Evolutionary conservation across 2,329 filamentous ascomycete genomes (phyloP), one percentile per base, ranked within the genome.

Genomic region (Cladophialophora yegresii): DNA sequence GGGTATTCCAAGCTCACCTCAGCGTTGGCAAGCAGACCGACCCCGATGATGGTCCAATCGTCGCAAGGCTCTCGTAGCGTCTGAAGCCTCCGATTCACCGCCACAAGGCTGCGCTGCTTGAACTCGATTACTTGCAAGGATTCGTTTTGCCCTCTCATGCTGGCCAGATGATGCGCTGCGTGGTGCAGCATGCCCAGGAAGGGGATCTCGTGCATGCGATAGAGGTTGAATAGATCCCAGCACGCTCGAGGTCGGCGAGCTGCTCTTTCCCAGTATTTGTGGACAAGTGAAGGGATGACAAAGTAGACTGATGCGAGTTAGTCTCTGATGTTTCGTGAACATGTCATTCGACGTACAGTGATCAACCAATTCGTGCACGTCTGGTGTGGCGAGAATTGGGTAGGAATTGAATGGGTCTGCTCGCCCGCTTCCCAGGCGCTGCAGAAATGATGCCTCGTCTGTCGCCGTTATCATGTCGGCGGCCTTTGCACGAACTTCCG

Each of bases 141-240:
- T 26, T 47, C 49, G n/a, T 9, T 5, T 40, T 54, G 22, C 26
- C 63, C 63, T 50, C 59, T 58, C 49, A 62, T 51, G 5, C 53
- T 45, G 12, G 63, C 63, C 10, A 65, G 33, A 28, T 65, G 63
- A 49, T 61, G 59, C n/a, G 63, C 58, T 10, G 63, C 63, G 45
- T 65, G 63, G 30, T 65, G 63, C 12, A 65, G 49, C 63, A 65
- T 65, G 45, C 63, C 58, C 43, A 65, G 20, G 23, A 65, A 65
- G n/a, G 63, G 59, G 32, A 62, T 58, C 28, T 65, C 58, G 26
- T 65, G 53, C 36, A 58, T 58, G 20, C 63, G 63, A 23, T 65
- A 65, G 26, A 65, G 63, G 33, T 65, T 65, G 36, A 65, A 62
- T 26, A 65, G 23, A n/a, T 65, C 63, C 63, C 63, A 65, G 40